Percentiles rank a stretch among this genome's conserved stretches.
Conservation (phyloP, 345 rosid species). For the Boechera retrofracta region DNA sequence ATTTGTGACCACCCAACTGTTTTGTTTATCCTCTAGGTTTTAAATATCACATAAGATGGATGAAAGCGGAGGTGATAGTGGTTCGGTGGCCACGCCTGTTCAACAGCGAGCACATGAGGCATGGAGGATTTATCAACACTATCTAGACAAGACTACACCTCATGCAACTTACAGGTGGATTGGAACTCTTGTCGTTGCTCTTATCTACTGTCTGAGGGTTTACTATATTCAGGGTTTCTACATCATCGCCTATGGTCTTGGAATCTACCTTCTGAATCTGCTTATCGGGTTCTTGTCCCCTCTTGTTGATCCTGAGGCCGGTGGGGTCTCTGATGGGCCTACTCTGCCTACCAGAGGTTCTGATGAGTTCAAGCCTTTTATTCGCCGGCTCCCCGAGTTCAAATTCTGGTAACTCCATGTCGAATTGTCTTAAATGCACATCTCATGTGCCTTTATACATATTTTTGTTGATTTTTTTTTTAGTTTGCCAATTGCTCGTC, state of each 20-base stretch:
- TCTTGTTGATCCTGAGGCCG: conserved; percentile 80
- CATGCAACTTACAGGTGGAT: conserved; percentile 83
- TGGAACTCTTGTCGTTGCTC: conserved; percentile 62
- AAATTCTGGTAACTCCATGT: conserved; percentile 74
- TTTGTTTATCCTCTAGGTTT: conserved; percentile 42
- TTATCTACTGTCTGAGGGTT: conserved; percentile 70
- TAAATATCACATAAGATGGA: conserved; percentile 61
- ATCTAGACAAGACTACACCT: conserved; percentile 90
- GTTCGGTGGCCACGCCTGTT: conserved; percentile 63
- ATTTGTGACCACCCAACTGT: conserved; percentile 32
- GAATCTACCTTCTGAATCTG: conserved; percentile 86
- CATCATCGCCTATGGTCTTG: conserved; percentile 88
- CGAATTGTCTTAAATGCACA: neutral
- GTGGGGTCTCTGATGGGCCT: conserved; percentile 77
- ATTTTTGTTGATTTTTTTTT: neutral
- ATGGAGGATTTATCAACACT: conserved; percentile 86
- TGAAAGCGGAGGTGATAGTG: conserved; percentile 69
- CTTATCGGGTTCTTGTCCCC: conserved; percentile 95
- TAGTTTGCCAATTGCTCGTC: neutral
- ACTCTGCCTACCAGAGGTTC: conserved; percentile 89
- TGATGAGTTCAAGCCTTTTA: conserved; percentile 96
- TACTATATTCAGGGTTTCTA: conserved; percentile 84
- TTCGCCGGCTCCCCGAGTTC: conserved; percentile 95
- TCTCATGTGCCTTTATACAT: neutral
- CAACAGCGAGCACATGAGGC: conserved; percentile 69